Base-by-base conservation (phyloP, 176 grass and related monocot genomes). In the Thinopyrum elongatum region DNA sequence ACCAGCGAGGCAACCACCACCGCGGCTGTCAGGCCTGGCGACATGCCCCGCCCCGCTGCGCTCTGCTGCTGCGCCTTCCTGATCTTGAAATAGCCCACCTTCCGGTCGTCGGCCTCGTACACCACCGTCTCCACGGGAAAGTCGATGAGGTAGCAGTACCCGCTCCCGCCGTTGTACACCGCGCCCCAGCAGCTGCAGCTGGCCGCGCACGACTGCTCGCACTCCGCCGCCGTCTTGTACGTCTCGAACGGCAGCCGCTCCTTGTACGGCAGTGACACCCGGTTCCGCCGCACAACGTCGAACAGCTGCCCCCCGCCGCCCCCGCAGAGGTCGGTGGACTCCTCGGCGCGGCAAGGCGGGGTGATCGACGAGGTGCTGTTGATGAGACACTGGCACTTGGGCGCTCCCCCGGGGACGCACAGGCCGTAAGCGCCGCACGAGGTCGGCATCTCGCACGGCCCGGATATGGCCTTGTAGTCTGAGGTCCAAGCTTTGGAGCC, bases 111-210 rank as follows among this genome's bases (percentile, higher is more conserved):
- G 10, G 88, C 84, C 23, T 84, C 85, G 63, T 91, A 91, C 85
- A 88, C 78, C 46, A 95, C 10, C 61, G 93, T 95, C 81, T 92
- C 74, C 41, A 95, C 81, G 65, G 90, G 93, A 59, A 92, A 95
- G 58, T 82, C 90, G 17, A 92, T 38, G 68, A 90, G 36, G 82
- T 95, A 90, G 86, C 90, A 92, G 60, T 92, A 86, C 1, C 88
- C 86, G 42, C 82, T 88, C 1, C 30, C 86, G 83, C 82, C 90
- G 47, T 79, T 59, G 65, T 49, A 65, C 82, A 84, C 21, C 25
- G 90, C 90, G 8, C 82, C 90, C 93, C 93, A 95, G 81, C 90
- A 95, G 86, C 39, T 90, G 78, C 93, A 95, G 78, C 90, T 88
- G 82, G 0, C 72, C 6, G 86, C 87, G 67, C 93, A 95, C 66